Evolutionary conservation across 1,139 yeast species (phyloP).

Genomic region (Yamadazyma friedrichii): DNA sequence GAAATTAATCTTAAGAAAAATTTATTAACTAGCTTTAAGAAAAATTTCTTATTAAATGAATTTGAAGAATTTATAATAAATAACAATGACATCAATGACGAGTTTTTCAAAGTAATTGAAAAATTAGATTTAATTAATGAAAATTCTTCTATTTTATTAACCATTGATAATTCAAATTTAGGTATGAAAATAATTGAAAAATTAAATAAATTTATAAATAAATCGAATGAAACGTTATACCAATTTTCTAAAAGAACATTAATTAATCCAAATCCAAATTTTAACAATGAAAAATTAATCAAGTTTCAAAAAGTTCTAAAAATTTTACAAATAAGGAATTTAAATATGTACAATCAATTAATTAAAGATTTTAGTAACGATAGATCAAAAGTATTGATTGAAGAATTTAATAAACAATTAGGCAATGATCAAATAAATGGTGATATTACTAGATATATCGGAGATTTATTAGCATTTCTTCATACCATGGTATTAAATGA

Average conservation of each 20-base stretch:
- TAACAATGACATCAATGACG: conserved; percentile 45
- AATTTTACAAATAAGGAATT: conserved; percentile 36
- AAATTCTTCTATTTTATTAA: conserved; percentile 66
- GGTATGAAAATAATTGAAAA: conserved; percentile 70
- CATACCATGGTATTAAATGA: conserved; percentile 91
- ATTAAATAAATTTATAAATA: conserved; percentile 50
- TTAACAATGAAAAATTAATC: conserved; percentile 25
- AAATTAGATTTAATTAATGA: conserved; percentile 65
- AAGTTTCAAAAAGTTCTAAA: conserved; percentile 35
- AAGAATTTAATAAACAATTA: conserved; percentile 56
- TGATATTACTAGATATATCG: conserved; percentile 80
- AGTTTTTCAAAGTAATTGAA: conserved; percentile 59
- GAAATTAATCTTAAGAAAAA: conserved; percentile 50
- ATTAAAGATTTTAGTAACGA: conserved; percentile 45
- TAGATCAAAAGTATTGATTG: conserved; percentile 54
- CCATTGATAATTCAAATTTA: conserved; percentile 66
- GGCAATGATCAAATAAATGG: conserved; percentile 51
- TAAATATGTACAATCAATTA: conserved; percentile 52
- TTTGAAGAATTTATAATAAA: conserved; percentile 62
- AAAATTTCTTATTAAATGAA: conserved; percentile 67
- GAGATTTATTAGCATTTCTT: conserved; percentile 86
- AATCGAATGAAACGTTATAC: conserved; percentile 51
- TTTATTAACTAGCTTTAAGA: conserved; percentile 56
- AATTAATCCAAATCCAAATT: conserved; percentile 34
- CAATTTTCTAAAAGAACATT: conserved; percentile 35